phyloP scores from a whole-genome alignment of 2,329 filamentous ascomycete genomes.

The Fusarium dlaminii region DNA sequence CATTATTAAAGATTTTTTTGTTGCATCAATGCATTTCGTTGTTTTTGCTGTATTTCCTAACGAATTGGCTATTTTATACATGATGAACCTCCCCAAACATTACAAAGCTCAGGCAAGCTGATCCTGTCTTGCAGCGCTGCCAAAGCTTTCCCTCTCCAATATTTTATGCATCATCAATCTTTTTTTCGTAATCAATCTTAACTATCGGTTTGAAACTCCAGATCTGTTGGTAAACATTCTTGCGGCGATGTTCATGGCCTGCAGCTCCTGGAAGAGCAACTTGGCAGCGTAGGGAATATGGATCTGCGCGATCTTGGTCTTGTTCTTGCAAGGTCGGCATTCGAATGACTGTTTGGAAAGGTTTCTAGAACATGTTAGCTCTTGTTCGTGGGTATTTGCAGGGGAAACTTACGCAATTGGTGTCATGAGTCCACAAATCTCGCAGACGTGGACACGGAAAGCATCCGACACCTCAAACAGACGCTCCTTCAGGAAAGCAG shows the following conservation, averaged over 20 bases:
- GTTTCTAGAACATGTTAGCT: constrained; percentile 68
- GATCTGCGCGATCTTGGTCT: constrained; percentile 97
- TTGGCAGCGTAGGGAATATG: constrained; percentile 98
- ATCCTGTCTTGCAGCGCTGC: constrained; percentile 10
- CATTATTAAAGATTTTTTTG: neutral
- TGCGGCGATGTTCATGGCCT: constrained; percentile 97
- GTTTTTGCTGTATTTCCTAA: constrained; percentile 35
- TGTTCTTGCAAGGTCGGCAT: constrained; percentile 98
- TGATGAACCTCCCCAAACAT: constrained; percentile 25
- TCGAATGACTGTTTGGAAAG: constrained; percentile 96
- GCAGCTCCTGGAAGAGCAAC: constrained; percentile 96
- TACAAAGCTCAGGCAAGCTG: constrained; percentile 34
- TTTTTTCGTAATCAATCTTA: constrained; percentile 36
- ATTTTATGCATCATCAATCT: constrained; percentile 21
- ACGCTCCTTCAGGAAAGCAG: constrained; percentile 95
- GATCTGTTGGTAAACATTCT: constrained; percentile 94
- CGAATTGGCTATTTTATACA: constrained; percentile 35
- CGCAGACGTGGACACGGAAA: constrained; percentile 97
- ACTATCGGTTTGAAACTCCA: constrained; percentile 74
- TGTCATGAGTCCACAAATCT: constrained; percentile 98
- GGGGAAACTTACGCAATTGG: constrained; percentile 88
- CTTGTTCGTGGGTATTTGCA: neutral
- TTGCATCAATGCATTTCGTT: constrained; percentile 37
- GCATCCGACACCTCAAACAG: constrained; percentile 98
- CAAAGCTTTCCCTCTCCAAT: constrained; percentile 5